Conservation (phyloP, 2,329 filamentous ascomycete species). For the Thermothelomyces thermophilus region DNA sequence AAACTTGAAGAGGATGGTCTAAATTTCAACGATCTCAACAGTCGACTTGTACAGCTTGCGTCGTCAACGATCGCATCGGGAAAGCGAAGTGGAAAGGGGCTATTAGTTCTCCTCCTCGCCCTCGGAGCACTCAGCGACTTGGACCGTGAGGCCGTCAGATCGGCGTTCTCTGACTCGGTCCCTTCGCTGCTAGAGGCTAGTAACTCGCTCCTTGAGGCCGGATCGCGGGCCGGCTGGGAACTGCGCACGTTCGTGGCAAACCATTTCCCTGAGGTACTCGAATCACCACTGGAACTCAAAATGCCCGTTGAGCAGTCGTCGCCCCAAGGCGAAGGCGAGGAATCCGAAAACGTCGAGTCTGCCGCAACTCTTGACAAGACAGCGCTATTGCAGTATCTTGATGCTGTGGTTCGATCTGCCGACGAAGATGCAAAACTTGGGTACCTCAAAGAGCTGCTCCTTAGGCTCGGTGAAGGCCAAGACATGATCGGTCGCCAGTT, state of each 20-base stretch:
- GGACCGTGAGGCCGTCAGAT: conserved; percentile 17
- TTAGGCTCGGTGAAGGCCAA: conserved; percentile 27
- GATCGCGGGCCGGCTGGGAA: conserved; percentile 37
- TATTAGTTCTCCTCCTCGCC: conserved; percentile 20
- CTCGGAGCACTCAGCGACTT: conserved; percentile 22
- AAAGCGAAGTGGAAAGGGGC: conserved; percentile 13
- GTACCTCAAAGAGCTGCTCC: conserved; percentile 36
- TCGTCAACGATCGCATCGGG: conserved; percentile 4
- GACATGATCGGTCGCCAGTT: conserved; percentile 37
- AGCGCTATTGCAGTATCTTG: conserved; percentile 27
- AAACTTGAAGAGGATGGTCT: conserved; percentile 15
- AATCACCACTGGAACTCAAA: conserved; percentile 29
- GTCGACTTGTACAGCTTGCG: conserved; percentile 11
- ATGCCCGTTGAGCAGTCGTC: conserved; percentile 25
- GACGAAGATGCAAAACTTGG: conserved; percentile 28
- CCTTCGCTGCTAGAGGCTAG: conserved; percentile 19
- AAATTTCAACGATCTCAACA: conserved; percentile 9
- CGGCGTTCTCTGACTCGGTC: conserved; percentile 6
- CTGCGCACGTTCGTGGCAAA: conserved; percentile 38
- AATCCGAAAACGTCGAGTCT: conserved; percentile 15
- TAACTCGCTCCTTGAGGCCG: conserved; percentile 19
- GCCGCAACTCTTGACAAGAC: conserved; percentile 27
- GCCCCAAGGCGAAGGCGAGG: neutral
- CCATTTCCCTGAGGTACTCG: conserved; percentile 31
- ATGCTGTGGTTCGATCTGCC: conserved; percentile 22